Percentiles rank a stretch among this genome's conserved stretches.
phyloP scores from a whole-genome alignment of 306 rosid genomes.

The Casuarina glauca region DNA sequence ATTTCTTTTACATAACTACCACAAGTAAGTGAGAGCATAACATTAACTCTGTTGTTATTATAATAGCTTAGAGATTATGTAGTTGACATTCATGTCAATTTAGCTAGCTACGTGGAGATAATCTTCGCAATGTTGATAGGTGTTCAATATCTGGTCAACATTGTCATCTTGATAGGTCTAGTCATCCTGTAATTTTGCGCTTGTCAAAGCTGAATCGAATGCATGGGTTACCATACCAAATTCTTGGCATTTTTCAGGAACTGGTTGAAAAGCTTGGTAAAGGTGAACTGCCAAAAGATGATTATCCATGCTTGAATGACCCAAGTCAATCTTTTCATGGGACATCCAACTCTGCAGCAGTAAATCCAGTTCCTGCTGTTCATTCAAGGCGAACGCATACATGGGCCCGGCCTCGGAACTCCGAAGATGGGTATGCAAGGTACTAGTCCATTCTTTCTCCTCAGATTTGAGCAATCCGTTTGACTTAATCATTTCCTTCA shows the following conservation, averaged over 20 bases:
- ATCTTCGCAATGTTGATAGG: background rate
- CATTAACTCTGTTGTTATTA: background rate
- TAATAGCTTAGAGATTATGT: background rate
- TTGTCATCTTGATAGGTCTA: slow-evolving; percentile 3
- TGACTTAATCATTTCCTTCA: background rate
- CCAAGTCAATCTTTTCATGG: slow-evolving; percentile 74
- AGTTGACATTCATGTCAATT: background rate
- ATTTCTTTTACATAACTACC: too few relatives aligned
- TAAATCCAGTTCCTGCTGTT: slow-evolving; percentile 58
- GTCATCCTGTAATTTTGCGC: slow-evolving; percentile 12
- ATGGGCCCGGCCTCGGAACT: slow-evolving; percentile 90
- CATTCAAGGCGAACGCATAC: slow-evolving; percentile 81
- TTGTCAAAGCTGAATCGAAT: slow-evolving; percentile 16
- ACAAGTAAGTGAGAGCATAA: background rate
- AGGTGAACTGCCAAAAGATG: slow-evolving; percentile 80
- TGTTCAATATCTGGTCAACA: background rate
- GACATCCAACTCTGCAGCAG: slow-evolving; percentile 48
- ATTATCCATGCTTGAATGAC: slow-evolving; percentile 90
- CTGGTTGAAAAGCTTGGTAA: slow-evolving; percentile 80
- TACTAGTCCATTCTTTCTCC: slow-evolving; percentile 25
- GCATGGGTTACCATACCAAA: slow-evolving; percentile 13
- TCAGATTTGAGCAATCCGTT: slow-evolving; percentile 5
- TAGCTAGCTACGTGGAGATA: background rate
- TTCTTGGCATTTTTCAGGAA: slow-evolving; percentile 52
- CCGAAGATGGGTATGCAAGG: slow-evolving; percentile 99